These are phyloP conservation scores for Mitragyna speciosa DNA, from an alignment of 257 asterid genomes.

Conservation along the genomic window DNA sequence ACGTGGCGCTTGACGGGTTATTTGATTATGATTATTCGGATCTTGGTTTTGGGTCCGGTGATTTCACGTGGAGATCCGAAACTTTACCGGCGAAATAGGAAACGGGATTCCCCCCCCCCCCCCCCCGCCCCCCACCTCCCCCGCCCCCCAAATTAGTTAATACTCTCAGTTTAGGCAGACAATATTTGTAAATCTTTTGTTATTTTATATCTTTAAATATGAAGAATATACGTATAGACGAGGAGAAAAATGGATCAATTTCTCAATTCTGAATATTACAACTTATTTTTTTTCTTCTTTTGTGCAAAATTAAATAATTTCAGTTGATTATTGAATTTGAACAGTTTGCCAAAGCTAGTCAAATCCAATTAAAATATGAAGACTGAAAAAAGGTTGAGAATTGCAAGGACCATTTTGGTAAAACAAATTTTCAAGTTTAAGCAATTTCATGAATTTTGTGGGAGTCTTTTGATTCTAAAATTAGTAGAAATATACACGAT, in stretches of 20 bases:
- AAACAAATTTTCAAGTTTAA: too few relatives aligned
- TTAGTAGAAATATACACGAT: too few relatives aligned
- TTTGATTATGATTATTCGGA: conserved; percentile 76
- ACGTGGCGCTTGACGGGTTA: conserved; percentile 59
- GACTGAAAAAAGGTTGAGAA: too few relatives aligned
- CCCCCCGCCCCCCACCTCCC: too few relatives aligned
- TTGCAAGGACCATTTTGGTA: too few relatives aligned
- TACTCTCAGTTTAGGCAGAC: conserved; percentile 6
- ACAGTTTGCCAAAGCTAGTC: too few relatives aligned
- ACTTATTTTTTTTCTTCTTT: not conserved
- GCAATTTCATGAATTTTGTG: too few relatives aligned
- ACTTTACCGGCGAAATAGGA: conserved; percentile 60
- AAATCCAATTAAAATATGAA: too few relatives aligned
- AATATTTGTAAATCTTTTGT: conserved; percentile 7
- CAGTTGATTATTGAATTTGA: too few relatives aligned
- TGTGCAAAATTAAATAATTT: not conserved
- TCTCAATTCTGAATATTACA: not conserved
- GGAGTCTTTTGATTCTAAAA: too few relatives aligned
- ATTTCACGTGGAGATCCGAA: conserved; percentile 52
- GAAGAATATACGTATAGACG: not conserved
- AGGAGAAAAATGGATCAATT: conserved; percentile 3
- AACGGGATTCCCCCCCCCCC: too few relatives aligned
- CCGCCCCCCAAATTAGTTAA: too few relatives aligned
- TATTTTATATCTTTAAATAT: not conserved
- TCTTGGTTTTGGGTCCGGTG: conserved; percentile 56